These are phyloP conservation scores for Letharia columbiana DNA, from an alignment of 495 filamentous ascomycete genomes.

Conservation along the genomic window DNA sequence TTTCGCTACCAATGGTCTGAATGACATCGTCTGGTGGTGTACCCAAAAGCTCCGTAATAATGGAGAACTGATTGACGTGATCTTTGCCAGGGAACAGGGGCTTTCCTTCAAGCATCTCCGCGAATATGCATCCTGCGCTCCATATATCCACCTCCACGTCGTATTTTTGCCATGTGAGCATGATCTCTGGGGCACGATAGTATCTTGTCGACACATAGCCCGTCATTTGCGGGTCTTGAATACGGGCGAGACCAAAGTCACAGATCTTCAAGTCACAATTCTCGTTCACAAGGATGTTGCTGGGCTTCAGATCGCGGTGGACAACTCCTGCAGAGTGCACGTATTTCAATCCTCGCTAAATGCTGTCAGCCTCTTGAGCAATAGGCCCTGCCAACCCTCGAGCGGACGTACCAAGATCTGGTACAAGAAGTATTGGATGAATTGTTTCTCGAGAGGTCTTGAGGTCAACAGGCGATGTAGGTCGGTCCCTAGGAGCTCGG, in stretches of 20 bases:
- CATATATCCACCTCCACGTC: conserved; percentile 99
- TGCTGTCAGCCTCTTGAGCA: not conserved
- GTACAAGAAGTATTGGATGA: conserved; percentile 99
- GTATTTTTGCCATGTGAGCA: conserved; percentile 99
- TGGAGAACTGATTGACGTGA: conserved; percentile 98
- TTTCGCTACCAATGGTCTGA: conserved; percentile 95
- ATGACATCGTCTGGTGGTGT: conserved; percentile 99
- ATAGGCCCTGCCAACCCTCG: not conserved
- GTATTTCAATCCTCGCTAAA: conserved; percentile 92
- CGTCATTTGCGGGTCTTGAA: conserved; percentile 99
- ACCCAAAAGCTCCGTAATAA: conserved; percentile 94
- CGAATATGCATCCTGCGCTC: conserved; percentile 98
- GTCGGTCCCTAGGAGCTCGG: conserved; percentile 93
- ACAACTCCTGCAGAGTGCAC: conserved; percentile 98
- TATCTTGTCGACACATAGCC: conserved; percentile 98
- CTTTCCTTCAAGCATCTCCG: conserved; percentile 98
- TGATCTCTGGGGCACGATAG: conserved; percentile 97
- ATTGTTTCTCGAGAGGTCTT: conserved; percentile 93
- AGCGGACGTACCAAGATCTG: conserved; percentile 74
- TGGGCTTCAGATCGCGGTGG: conserved; percentile 93
- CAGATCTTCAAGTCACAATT: conserved; percentile 99
- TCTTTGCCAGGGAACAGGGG: conserved; percentile 98
- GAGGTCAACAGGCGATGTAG: conserved; percentile 93
- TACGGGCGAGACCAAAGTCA: conserved; percentile 93
- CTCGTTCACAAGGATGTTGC: conserved; percentile 98